A percentile compares a stretch with the other conserved stretches of the same genome.
Evolutionary conservation across 2,329 filamentous ascomycete species (phyloP).

Genomic region (Fusarium nelsonii): DNA sequence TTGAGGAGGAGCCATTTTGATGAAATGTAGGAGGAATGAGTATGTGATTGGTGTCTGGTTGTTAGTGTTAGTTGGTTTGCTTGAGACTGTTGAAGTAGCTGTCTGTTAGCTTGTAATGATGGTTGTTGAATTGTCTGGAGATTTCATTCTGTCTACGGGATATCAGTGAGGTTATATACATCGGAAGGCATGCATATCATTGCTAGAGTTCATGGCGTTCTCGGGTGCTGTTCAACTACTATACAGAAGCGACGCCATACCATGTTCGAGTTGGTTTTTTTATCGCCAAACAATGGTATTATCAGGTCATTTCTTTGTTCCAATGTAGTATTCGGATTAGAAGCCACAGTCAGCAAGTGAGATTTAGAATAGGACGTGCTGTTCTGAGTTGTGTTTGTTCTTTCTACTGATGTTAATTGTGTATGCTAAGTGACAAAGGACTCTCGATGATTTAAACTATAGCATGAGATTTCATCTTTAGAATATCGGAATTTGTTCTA

Average conservation of each 20-base stretch:
- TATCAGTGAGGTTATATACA: background rate
- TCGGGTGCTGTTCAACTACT: background rate
- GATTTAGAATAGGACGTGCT: background rate
- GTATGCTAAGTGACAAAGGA: background rate
- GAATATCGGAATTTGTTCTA: too few species aligned
- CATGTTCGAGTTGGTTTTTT: background rate
- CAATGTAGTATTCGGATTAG: too few species aligned
- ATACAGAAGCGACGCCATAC: background rate
- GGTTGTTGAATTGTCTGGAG: background rate
- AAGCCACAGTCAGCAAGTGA: too few species aligned
- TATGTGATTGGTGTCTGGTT: background rate
- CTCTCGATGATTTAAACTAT: too few species aligned
- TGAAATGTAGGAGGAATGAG: background rate
- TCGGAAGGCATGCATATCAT: background rate
- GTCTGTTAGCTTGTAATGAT: background rate
- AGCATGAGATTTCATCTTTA: background rate
- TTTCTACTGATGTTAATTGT: background rate
- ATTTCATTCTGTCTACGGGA: background rate
- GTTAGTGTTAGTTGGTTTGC: background rate
- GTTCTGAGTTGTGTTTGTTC: background rate
- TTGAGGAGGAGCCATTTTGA: background rate
- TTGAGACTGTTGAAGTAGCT: background rate
- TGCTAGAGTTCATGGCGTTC: too few species aligned
- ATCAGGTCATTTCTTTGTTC: background rate
- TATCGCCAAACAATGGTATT: background rate